Conservation (phyloP, 441 rosid genomes). For the Metrosideros polymorpha region DNA sequence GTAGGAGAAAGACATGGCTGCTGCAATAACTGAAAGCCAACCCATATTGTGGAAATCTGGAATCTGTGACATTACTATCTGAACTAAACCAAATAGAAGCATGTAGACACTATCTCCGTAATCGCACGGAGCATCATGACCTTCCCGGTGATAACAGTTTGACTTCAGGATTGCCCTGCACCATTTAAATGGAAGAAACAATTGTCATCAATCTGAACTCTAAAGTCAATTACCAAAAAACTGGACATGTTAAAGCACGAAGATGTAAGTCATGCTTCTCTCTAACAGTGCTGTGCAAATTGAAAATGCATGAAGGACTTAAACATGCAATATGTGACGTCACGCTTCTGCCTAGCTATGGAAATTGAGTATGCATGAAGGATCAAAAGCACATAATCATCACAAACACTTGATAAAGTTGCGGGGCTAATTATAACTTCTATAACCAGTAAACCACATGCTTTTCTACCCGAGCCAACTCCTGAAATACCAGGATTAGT, state of each 20-base stretch:
- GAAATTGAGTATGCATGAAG: neutral
- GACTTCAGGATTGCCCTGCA: constrained; percentile 53
- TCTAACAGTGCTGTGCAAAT: neutral
- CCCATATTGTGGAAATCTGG: constrained; percentile 50
- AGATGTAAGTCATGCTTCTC: neutral
- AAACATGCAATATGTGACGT: neutral
- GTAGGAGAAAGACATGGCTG: constrained; percentile 56
- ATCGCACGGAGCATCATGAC: constrained; percentile 35
- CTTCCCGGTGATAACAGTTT: constrained; percentile 53
- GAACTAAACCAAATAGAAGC: constrained; percentile 19
- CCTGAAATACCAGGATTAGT: neutral
- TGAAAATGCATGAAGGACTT: neutral
- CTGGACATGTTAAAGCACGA: neutral
- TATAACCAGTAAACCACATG: neutral
- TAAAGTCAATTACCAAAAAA: neutral
- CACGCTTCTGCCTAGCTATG: neutral
- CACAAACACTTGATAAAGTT: neutral
- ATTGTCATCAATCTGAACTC: neutral
- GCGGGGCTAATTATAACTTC: neutral
- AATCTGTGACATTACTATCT: constrained; percentile 21
- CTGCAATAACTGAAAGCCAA: constrained; percentile 50
- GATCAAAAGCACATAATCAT: neutral
- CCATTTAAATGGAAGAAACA: neutral
- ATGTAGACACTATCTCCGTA: constrained; percentile 14
- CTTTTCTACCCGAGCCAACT: neutral